These are phyloP conservation scores for Periconia macrospinosa DNA, from an alignment of 2,329 filamentous ascomycete species.

Conservation along the genomic window DNA sequence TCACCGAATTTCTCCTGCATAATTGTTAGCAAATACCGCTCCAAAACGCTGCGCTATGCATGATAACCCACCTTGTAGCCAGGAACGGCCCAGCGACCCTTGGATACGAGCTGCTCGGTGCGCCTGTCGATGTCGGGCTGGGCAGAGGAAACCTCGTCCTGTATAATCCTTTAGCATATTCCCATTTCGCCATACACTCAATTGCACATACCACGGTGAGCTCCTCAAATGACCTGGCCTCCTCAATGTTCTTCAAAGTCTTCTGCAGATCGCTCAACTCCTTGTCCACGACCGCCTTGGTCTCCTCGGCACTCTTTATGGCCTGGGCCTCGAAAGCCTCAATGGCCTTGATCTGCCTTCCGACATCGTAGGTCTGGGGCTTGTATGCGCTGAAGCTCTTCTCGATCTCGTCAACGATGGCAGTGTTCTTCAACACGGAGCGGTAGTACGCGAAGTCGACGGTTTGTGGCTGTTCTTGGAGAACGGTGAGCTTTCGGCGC, in stretches of 20 bases:
- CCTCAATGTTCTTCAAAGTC: constrained; percentile 96
- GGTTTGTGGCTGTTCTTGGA: constrained; percentile 79
- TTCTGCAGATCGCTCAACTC: constrained; percentile 93
- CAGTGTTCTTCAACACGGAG: constrained; percentile 89
- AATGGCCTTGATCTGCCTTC: constrained; percentile 94
- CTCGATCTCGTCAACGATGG: constrained; percentile 95
- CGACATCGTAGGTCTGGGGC: constrained; percentile 89
- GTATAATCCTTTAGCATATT: constrained; percentile 25
- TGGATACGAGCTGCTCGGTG: constrained; percentile 90
- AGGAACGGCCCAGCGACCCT: constrained; percentile 96
- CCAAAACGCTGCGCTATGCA: neutral
- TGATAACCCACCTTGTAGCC: constrained; percentile 86
- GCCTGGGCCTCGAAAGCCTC: constrained; percentile 97
- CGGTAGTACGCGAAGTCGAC: constrained; percentile 97
- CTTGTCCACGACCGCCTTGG: constrained; percentile 92
- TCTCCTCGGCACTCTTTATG: constrained; percentile 93
- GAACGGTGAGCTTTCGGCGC: constrained; percentile 85
- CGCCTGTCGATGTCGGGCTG: constrained; percentile 98
- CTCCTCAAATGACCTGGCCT: constrained; percentile 91
- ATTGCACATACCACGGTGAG: constrained; percentile 84
- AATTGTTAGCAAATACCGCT: constrained; percentile 49
- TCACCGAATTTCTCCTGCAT: constrained; percentile 97
- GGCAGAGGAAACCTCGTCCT: constrained; percentile 94
- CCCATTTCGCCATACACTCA: neutral
- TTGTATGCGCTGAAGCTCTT: constrained; percentile 90